Evolutionary conservation across 768 basidiomycete species (phyloP), one percentile per base, ranked within the genome.

Genomic region (Gymnopilus dilepis): DNA sequence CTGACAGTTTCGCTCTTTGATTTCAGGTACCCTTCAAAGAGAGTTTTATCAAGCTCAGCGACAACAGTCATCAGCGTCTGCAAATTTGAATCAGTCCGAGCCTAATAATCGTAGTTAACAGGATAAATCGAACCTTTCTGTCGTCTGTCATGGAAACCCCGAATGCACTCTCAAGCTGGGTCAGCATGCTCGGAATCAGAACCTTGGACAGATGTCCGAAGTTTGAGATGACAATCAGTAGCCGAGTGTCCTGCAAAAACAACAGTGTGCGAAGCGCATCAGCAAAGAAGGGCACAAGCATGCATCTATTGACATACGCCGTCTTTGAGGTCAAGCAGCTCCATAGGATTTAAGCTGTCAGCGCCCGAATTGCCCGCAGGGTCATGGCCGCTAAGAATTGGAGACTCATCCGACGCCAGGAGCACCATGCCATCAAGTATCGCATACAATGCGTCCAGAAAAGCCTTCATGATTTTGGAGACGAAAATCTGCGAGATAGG

Each of bases 141-240:
- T 97, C 96, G 7, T 89, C 85, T 24, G 82, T 76, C 59, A 95
- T 84, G 31, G 87, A 84, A 53, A 86, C 79, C 40, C 88, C 88
- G 69, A 96, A 88, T 3, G 89, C 86, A 53, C 77, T 84, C 72
- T 95, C 91, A 31, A 98, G 82, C 67, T 95, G 90, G 54, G 78
- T 82, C 50, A 95, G 82, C 86, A 98, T 89, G 61, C 78, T 84
- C 0, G 95, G 94, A 22, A 98, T 85, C 33, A 92, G 76, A 0
- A 78, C 76, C 58, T 83, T 83, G 58, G 86, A 85, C 26, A 99
- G 81, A 67, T 93, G 84, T 12, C 84, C 84, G 66, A 99, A 87
- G 72, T 99, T 98, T 15, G 94, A 93, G 31, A 98, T 81, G 41
- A 97, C 94, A 40, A 98, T 78, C 15, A 99, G 82, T 47, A 96